phyloP scores from a whole-genome alignment of 176 grass and related monocot genomes.

The Musa schizocarpa region DNA sequence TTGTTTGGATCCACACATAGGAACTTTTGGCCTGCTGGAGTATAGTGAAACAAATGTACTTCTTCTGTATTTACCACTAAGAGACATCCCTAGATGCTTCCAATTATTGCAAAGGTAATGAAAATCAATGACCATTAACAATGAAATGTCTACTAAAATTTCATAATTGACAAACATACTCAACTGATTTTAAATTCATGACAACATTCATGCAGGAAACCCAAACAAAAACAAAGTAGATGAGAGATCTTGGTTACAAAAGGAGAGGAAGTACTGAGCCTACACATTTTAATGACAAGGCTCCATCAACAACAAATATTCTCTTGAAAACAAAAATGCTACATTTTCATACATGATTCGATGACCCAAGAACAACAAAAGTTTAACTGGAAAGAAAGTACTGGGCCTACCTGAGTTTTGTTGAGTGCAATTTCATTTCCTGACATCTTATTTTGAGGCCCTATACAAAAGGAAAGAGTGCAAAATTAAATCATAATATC shows the following conservation, averaged over 20 bases:
- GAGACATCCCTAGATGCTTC: conserved; percentile 10
- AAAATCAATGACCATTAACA: neutral
- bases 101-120: conserved; percentile 2
- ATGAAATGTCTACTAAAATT: neutral
- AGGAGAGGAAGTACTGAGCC: neutral
- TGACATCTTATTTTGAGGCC: neutral
- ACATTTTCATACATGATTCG: neutral
- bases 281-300: neutral
- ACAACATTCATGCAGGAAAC: neutral
- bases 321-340: neutral
- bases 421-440: neutral
- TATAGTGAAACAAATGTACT: conserved; percentile 8
- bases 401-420: neutral
- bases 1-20: conserved; percentile 92
- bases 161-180: neutral
- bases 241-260: neutral
- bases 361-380: neutral
- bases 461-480: neutral
- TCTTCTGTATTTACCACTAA: conserved; percentile 2
- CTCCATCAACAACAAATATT: neutral
- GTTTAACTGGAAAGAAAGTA: neutral
- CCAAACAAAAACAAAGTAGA: neutral
- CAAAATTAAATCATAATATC: neutral
- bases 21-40: conserved; percentile 60
- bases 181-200: neutral